phyloP scores from a whole-genome alignment of 2,329 filamentous ascomycete genomes.

The Colletotrichum liriopes region DNA sequence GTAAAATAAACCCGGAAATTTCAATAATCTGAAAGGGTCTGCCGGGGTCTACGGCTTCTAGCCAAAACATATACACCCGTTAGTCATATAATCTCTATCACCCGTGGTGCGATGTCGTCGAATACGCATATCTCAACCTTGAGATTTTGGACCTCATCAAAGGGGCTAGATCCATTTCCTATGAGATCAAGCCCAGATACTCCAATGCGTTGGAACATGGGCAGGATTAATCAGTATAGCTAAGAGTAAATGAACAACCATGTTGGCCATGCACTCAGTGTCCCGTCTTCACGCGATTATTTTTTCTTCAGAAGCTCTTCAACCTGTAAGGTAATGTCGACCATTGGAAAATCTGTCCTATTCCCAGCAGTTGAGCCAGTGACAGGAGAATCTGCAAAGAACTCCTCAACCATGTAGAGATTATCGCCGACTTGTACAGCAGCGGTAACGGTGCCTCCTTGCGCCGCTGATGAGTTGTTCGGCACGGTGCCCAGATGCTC shows the following conservation, averaged over 20 bases:
- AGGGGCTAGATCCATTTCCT: neutral
- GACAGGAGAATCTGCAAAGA: conserved; percentile 30
- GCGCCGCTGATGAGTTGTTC: conserved; percentile 41
- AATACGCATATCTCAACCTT: too few relatives aligned
- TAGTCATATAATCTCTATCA: too few relatives aligned
- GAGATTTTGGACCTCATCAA: too few relatives aligned
- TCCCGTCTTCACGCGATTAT: neutral
- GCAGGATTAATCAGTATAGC: neutral
- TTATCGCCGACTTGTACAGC: conserved; percentile 39
- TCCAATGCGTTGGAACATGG: too few relatives aligned
- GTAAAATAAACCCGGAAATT: too few relatives aligned
- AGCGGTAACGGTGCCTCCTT: conserved; percentile 29
- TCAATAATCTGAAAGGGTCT: too few relatives aligned
- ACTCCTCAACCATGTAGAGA: conserved; percentile 38
- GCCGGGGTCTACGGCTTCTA: too few relatives aligned
- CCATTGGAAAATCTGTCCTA: conserved; percentile 35
- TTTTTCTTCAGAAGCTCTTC: conserved; percentile 11
- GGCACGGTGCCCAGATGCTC: conserved; percentile 54
- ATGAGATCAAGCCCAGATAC: too few relatives aligned
- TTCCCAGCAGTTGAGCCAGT: conserved; percentile 29
- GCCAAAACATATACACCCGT: too few relatives aligned
- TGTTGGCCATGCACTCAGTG: neutral
- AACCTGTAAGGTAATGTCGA: conserved; percentile 36
- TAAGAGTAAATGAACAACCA: neutral
- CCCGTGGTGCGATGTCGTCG: too few relatives aligned